Evolutionary conservation across 164 flowering plant genomes (phyloP).

Genomic region (Dillenia suffruticosa): DNA sequence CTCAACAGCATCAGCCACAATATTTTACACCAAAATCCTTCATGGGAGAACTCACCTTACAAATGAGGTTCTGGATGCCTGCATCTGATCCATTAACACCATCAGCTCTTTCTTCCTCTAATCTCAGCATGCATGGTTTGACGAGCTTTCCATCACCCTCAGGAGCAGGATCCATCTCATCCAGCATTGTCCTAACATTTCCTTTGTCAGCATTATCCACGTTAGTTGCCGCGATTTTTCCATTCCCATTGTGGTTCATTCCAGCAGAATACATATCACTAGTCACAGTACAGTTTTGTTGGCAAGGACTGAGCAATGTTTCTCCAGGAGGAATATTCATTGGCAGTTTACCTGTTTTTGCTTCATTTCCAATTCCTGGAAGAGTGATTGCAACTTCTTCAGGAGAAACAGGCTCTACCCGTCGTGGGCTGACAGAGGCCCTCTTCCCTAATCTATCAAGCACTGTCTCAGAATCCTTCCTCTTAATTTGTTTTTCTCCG

Average conservation of each 20-base stretch:
- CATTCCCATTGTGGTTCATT: neutral
- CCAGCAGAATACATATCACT: slow-evolving; percentile 1
- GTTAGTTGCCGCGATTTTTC: neutral
- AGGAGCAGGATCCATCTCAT: slow-evolving; percentile 6
- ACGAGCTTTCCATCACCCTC: slow-evolving; percentile 13
- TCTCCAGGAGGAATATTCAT: no score
- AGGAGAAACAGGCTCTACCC: neutral
- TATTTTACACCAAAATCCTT: slow-evolving; percentile 19
- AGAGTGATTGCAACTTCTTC: neutral
- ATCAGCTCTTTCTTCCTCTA: slow-evolving; percentile 14
- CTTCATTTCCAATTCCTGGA: slow-evolving; percentile 1
- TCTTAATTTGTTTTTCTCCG: slow-evolving; percentile 5
- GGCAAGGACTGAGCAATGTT: no score
- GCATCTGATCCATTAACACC: slow-evolving; percentile 10
- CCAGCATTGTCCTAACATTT: slow-evolving; percentile 9
- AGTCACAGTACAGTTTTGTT: neutral
- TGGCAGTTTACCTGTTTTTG: neutral
- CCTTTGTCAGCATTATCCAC: neutral
- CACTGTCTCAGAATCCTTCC: neutral
- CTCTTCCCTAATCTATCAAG: neutral
- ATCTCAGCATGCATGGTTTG: slow-evolving; percentile 12
- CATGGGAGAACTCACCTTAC: slow-evolving; percentile 41
- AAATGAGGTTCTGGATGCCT: slow-evolving; percentile 19
- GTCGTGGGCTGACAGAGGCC: neutral
- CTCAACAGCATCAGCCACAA: slow-evolving; percentile 18